Percentiles rank a stretch among this genome's conserved stretches.
These are phyloP conservation scores for Entonaema liquescens DNA, from an alignment of 495 filamentous ascomycete genomes.

Conservation along the genomic window DNA sequence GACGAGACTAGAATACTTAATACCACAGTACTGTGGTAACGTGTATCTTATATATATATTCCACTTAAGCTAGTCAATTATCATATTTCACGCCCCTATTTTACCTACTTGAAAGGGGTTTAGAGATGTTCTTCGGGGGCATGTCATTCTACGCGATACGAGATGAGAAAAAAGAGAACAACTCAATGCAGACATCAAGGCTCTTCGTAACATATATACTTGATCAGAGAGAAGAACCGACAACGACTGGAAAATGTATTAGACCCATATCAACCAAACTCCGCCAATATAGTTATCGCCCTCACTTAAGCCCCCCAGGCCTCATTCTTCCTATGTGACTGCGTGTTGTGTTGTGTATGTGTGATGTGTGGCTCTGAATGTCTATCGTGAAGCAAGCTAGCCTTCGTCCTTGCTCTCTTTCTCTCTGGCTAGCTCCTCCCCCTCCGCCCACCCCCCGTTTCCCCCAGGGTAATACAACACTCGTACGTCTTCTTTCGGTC, in stretches of 20 bases:
- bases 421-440: slow-evolving; percentile 28
- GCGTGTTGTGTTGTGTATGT: slow-evolving; percentile 1
- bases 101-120: neutral
- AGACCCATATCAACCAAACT: slow-evolving; percentile 50
- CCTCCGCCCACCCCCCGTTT: slow-evolving; percentile 1
- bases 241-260: slow-evolving; percentile 45
- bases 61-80: neutral
- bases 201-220: slow-evolving; percentile 13
- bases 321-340: slow-evolving; percentile 36
- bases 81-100: neutral
- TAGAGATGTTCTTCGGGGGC: neutral
- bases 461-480: slow-evolving; percentile 31
- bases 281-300: slow-evolving; percentile 45
- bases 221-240: slow-evolving; percentile 11
- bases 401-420: slow-evolving; percentile 2
- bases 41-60: neutral
- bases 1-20: slow-evolving; percentile 51
- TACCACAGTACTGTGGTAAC: slow-evolving; percentile 60
- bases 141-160: slow-evolving; percentile 7
- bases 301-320: slow-evolving; percentile 35
- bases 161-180: neutral
- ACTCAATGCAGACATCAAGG: slow-evolving; percentile 11
- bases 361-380: slow-evolving; percentile 24
- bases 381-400: slow-evolving; percentile 41
- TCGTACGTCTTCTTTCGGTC: slow-evolving; percentile 17